Percentiles rank a stretch among this genome's conserved stretches.
phyloP scores from a whole-genome alignment of 768 basidiomycete genomes.

The Mycena leptocephala region DNA sequence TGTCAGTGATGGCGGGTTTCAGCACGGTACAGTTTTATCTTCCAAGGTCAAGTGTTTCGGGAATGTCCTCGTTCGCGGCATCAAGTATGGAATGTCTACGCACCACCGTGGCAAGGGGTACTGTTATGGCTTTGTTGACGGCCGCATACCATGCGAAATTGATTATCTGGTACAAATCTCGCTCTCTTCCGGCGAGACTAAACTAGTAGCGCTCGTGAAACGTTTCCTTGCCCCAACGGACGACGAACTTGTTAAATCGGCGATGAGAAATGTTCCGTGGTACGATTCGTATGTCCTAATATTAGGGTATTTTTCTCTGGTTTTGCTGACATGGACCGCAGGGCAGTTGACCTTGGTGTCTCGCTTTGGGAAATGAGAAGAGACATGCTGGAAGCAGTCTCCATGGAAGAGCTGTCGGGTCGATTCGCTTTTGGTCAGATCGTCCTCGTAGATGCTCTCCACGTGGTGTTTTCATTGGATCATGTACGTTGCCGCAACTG shows the following conservation, averaged over 20 bases:
- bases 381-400: too few relatives aligned
- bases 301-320: not conserved
- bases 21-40: not conserved
- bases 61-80: not conserved
- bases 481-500: too few relatives aligned
- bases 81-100: too few relatives aligned
- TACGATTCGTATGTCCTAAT: not conserved
- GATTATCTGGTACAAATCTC: not conserved
- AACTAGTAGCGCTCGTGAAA: not conserved
- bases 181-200: not conserved
- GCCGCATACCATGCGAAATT: not conserved
- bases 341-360: not conserved
- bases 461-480: too few relatives aligned
- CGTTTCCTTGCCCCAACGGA: not conserved
- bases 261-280: not conserved
- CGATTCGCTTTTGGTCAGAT: too few relatives aligned
- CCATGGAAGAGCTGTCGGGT: too few relatives aligned
- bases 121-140: not conserved
- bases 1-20: not conserved
- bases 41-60: constrained; percentile 1
- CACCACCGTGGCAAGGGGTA: not conserved
- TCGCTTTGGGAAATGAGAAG: too few relatives aligned
- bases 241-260: not conserved
- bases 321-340: too few relatives aligned
- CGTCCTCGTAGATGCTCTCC: too few relatives aligned